Evolutionary conservation across 306 rosid species (phyloP).

Genomic region (Malus orientalis): DNA sequence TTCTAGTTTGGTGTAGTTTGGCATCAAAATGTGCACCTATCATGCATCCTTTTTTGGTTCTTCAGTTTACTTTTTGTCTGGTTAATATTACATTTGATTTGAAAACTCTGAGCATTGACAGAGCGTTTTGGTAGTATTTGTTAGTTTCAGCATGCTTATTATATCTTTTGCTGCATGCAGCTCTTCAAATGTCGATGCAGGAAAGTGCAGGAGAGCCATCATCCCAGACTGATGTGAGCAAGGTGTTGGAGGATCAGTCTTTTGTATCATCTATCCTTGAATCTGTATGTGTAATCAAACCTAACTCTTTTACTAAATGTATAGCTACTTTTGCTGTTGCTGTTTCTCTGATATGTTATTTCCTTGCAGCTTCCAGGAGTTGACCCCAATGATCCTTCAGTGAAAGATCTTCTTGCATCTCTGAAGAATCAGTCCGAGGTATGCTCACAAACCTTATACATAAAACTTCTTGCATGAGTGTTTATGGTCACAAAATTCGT

Average conservation of each 20-base stretch:
- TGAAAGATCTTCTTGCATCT: conserved; percentile 29
- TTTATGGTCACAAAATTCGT: background rate
- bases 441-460: background rate
- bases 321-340: background rate
- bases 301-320: background rate
- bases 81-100: background rate
- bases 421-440: conserved; percentile 28
- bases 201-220: conserved; percentile 5
- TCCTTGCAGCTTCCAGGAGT: conserved; percentile 36
- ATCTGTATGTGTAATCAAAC: conserved; percentile 18
- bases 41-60: background rate
- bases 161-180: conserved; percentile 16
- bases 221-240: conserved; percentile 20
- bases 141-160: background rate
- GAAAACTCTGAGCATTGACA: background rate
- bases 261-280: conserved; percentile 31
- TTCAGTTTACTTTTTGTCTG: background rate
- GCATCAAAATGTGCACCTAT: background rate
- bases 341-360: background rate
- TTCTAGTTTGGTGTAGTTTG: background rate
- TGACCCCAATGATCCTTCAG: conserved; percentile 41
- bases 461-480: background rate
- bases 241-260: conserved; percentile 31
- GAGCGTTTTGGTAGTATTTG: background rate
- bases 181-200: conserved; percentile 42